Percentiles rank a stretch among this genome's conserved stretches.
These are phyloP conservation scores for Rhododendron vialii DNA, from an alignment of 148 eudicot species.

Conservation along the genomic window DNA sequence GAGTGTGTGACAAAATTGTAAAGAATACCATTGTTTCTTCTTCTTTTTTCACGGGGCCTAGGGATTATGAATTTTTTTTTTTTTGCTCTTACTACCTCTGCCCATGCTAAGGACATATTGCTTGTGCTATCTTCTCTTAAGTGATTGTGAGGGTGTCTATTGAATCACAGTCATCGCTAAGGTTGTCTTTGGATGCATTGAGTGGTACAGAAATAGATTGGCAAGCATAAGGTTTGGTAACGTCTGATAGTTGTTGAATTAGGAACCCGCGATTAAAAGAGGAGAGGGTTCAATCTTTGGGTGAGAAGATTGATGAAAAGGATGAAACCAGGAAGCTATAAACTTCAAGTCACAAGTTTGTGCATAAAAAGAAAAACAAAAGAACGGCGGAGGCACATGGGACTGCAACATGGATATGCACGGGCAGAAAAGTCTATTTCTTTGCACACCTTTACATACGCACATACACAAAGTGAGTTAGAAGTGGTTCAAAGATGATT, in stretches of 20 bases:
- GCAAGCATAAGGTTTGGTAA: background rate
- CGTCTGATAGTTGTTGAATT: background rate
- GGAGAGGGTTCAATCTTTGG: background rate
- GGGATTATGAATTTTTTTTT: too few relatives aligned
- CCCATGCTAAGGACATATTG: background rate
- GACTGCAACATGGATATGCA: background rate
- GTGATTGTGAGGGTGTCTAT: background rate
- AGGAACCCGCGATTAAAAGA: background rate
- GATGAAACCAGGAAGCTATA: conserved; percentile 1
- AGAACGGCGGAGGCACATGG: background rate
- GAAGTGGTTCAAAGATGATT: background rate
- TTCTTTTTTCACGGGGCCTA: too few relatives aligned
- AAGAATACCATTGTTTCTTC: too few relatives aligned
- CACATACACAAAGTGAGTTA: background rate
- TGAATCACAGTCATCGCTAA: background rate
- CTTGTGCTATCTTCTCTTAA: background rate
- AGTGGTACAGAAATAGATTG: background rate
- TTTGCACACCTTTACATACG: background rate
- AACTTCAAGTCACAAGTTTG: background rate
- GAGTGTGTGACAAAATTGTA: too few relatives aligned
- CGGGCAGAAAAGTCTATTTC: background rate
- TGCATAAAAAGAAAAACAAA: background rate
- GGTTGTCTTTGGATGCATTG: background rate
- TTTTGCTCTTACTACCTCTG: background rate
- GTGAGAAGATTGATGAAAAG: background rate